Base-by-base conservation (phyloP, 495 filamentous ascomycete genomes). In the Xylaria sp. region DNA sequence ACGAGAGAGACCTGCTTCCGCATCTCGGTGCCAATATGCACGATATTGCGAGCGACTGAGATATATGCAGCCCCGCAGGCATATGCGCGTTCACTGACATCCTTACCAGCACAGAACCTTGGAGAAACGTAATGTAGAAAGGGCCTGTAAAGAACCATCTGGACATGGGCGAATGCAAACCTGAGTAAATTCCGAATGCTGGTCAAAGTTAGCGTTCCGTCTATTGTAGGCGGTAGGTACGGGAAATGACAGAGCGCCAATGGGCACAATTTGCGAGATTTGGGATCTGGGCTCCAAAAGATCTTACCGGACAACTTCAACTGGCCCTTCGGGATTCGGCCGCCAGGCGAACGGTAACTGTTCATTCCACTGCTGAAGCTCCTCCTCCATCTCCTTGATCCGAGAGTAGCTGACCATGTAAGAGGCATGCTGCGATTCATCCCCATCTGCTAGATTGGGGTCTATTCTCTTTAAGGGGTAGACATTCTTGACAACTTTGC, bases 81-180 rank as follows among this genome's bases (percentile, higher is more conserved):
- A 79, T 95, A 98, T 17, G 93, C 93, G 48, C 93, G 88, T 76
- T 95, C 91, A 72, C 97, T 95, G 44, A 93, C 84, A n/a, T 85
- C 85, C 71, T 91, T 90, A 11, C 88, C 85, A 68, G 88, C 86
- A 71, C 86, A 79, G 29, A 88, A 83, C 26, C 89, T 88, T 41
- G 88, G 88, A 1, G 96, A 94, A 61, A 97, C 92, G 75, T 98
- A 98, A 80, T 99, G 96, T 33, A 98, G 83, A 75, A 98, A 99
- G 0, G 96, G 96, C 11, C 96, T 88, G 76, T 98, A 98, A 68
- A 98, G 90, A 79, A 98, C 91, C 88, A 98, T 92, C 79, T 98
- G 93, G 19, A 96, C 93, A 75, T 98, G 94, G 19, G 92, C 93
- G 78, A 92, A 97, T 41, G 91, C 90, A 77, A 98, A 92, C 53